A percentile compares a stretch with the other conserved stretches of the same genome.
Evolutionary conservation across 148 eudicot genomes (phyloP).

Genomic region (Tetragonia tetragonoides): DNA sequence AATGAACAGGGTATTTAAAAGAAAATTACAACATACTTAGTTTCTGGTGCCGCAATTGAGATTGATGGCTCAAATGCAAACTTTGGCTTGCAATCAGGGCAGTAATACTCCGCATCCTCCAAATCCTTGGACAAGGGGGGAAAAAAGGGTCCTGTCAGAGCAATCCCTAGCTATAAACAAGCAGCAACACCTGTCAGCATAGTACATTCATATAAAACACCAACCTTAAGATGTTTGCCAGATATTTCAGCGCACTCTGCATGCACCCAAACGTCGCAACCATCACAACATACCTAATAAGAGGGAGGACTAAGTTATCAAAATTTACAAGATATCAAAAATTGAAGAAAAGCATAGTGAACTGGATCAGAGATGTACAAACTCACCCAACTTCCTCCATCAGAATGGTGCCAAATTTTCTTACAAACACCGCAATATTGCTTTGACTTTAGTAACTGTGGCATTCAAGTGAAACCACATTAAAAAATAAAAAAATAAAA

Average conservation of each 20-base stretch:
- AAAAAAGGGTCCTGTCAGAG: conserved; percentile 9
- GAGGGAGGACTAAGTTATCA: conserved; percentile 8
- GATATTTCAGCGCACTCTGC: conserved; percentile 78
- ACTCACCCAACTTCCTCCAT: conserved; percentile 92
- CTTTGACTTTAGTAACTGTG: conserved; percentile 72
- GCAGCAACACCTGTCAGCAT: conserved; percentile 1
- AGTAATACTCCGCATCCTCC: conserved; percentile 65
- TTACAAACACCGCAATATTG: conserved; percentile 95
- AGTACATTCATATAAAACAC: conserved; percentile 12
- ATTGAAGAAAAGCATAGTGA: background rate
- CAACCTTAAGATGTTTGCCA: conserved; percentile 67
- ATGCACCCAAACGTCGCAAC: conserved; percentile 97
- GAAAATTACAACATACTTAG: conserved; percentile 37
- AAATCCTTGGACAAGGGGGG: conserved; percentile 34
- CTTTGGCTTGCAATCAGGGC: conserved; percentile 77
- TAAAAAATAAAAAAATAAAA: background rate
- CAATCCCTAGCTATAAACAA: background rate
- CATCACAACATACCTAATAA: conserved; percentile 87
- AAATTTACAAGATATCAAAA: background rate
- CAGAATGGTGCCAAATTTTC: conserved; percentile 91
- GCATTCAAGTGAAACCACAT: conserved; percentile 17
- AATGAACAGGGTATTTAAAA: too few species aligned
- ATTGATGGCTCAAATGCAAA: conserved; percentile 34
- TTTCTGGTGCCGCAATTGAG: conserved; percentile 28
- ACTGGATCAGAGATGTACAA: conserved; percentile 7